phyloP scores from a whole-genome alignment of 768 basidiomycete genomes.

The Coprinopsis sp. region DNA sequence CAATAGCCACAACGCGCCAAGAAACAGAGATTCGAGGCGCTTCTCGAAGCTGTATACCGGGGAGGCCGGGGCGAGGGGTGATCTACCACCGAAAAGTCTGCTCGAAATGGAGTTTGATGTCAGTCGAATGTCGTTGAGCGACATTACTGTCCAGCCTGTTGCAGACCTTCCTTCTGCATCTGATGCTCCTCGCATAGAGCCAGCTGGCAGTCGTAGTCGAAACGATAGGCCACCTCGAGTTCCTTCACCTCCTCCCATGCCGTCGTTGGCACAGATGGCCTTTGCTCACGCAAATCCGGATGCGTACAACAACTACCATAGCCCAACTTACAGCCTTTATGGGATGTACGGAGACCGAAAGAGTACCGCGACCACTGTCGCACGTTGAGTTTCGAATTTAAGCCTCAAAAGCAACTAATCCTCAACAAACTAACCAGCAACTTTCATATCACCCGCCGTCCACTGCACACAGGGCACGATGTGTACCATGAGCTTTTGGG shows the following conservation, averaged over 20 bases:
- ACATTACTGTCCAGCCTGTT: too few species aligned
- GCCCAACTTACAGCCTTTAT: slow-evolving; percentile 82
- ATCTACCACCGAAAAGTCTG: slow-evolving; percentile 20
- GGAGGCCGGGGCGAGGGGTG: slow-evolving; percentile 9
- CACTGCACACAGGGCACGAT: too few species aligned
- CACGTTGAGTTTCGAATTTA: too few species aligned
- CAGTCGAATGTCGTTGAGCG: slow-evolving; percentile 25
- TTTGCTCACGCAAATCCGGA: slow-evolving; percentile 58
- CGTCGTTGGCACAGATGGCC: slow-evolving; percentile 75
- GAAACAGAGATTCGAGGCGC: slow-evolving; percentile 2
- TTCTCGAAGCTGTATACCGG: not conserved
- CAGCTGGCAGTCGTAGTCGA: slow-evolving; percentile 23
- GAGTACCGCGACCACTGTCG: slow-evolving; percentile 27
- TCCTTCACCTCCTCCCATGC: slow-evolving; percentile 72
- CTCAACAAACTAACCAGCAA: too few species aligned
- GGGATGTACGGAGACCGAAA: slow-evolving; percentile 68
- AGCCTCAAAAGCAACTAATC: too few species aligned
- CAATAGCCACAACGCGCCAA: slow-evolving; percentile 5
- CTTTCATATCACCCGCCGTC: too few species aligned
- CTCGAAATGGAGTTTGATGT: slow-evolving; percentile 59
- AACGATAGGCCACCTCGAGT: slow-evolving; percentile 70
- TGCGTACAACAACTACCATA: slow-evolving; percentile 62
- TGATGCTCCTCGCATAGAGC: too few species aligned
- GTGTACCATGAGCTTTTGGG: too few species aligned
- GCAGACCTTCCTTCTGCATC: too few species aligned